Base-by-base conservation (phyloP, 441 rosid genomes). In the Macaranga tanarius region DNA sequence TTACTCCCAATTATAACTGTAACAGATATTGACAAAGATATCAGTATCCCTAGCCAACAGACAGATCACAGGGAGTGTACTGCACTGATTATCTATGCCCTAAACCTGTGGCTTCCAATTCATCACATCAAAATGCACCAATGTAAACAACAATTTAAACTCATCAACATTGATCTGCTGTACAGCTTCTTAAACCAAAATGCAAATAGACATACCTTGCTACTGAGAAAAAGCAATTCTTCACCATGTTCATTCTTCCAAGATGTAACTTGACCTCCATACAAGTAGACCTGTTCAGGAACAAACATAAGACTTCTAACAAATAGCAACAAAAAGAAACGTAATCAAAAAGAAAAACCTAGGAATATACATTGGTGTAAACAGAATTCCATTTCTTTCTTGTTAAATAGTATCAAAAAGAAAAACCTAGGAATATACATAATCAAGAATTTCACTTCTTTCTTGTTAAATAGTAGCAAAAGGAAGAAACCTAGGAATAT, bases 231-330 rank as follows among this genome's bases (percentile, higher is more conserved):
- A 72, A 94, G 73, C 79, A 92, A 77, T 80, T 94, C 97, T 81
- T 94, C 99, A 63, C 92, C 87, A 38, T 76, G 81, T 47, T 92
- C 96, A 54, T 87, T 90, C 87, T 80, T 94, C 99, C 99, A 94
- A 13, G 99, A 92, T 69, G 89, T 90, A 69, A 90, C 95, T 77
- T 94, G 99, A 61, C 90, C 99, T 80, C 99, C 99, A 71, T 90
- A 90, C 73, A 91, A 84, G 78, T 97, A 88, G 12, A 95, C 79
- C 97, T 95, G 86, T 66, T 25, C n/a, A 62, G 7, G 7, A 64
- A 72, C 58, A 54, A 1, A 57, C 2, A 52, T 1, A 19, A 64
- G 56, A 23, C 23, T 12, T 40, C 40, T 67, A 31, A 54, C 47
- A 47, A 52, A 51, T 42, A 52, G n/a, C n/a, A n/a, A n/a, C n/a